A percentile compares a stretch with the other conserved stretches of the same genome.
Conservation (phyloP, 1,139 yeast genomes). For the Starmera stellimalicola region DNA sequence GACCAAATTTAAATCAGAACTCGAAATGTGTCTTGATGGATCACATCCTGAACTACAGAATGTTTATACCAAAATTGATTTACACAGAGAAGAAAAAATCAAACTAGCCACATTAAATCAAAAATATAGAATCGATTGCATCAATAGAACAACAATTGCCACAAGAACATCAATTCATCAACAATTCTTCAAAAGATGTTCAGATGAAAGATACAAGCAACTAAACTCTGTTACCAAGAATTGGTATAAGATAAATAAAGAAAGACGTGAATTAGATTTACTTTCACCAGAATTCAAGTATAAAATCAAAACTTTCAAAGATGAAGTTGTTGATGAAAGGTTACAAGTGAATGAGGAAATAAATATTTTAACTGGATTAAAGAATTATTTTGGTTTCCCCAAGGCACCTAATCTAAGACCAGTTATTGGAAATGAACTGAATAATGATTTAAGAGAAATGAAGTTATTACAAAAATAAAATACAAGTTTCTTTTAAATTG, state of each 20-base stretch:
- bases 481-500: too few relatives aligned
- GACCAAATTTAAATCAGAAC: slow-evolving; percentile 66
- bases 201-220: slow-evolving; percentile 59
- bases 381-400: slow-evolving; percentile 47
- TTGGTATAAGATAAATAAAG: slow-evolving; percentile 91
- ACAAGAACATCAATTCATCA: slow-evolving; percentile 77
- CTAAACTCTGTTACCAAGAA: slow-evolving; percentile 68
- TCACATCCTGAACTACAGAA: slow-evolving; percentile 76
- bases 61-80: slow-evolving; percentile 62
- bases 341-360: slow-evolving; percentile 38
- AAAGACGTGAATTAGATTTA: slow-evolving; percentile 77
- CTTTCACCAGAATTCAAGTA: slow-evolving; percentile 39
- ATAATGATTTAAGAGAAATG: slow-evolving; percentile 38
- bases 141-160: slow-evolving; percentile 74
- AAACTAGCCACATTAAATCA: slow-evolving; percentile 59
- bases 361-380: slow-evolving; percentile 46
- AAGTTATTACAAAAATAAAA: slow-evolving; percentile 4
- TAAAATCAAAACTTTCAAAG: slow-evolving; percentile 23
- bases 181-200: slow-evolving; percentile 60
- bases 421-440: slow-evolving; percentile 53
- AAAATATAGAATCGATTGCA: slow-evolving; percentile 65
- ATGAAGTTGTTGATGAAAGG: slow-evolving; percentile 28
- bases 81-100: slow-evolving; percentile 60
- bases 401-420: slow-evolving; percentile 48
- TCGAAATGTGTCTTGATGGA: slow-evolving; percentile 81